Percentiles rank a stretch among this genome's conserved stretches.
These are phyloP conservation scores for Haematococcus lacustris DNA, from an alignment of 139 green algal species.

Conservation along the genomic window DNA sequence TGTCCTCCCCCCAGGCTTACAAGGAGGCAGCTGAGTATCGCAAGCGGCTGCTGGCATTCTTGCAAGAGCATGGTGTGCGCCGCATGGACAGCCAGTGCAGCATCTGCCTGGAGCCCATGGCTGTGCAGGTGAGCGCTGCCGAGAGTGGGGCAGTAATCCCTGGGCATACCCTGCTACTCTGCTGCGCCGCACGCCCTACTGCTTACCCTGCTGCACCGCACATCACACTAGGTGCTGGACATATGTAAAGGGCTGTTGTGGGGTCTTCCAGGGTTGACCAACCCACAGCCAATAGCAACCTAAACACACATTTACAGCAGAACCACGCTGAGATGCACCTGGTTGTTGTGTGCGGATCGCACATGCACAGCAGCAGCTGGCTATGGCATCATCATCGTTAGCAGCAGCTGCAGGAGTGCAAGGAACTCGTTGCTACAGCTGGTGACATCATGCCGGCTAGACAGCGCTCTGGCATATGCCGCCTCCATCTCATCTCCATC, in stretches of 20 bases:
- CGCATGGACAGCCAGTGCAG: slow-evolving; percentile 2
- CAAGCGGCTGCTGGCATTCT: slow-evolving; percentile 1
- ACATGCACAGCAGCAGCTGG: too few relatives aligned
- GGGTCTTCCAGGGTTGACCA: neutral
- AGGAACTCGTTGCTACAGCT: too few relatives aligned
- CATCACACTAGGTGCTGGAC: neutral
- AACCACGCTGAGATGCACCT: too few relatives aligned
- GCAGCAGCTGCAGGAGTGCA: too few relatives aligned
- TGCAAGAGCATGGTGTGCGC: slow-evolving; percentile 3
- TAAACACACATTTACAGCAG: neutral
- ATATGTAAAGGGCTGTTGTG: neutral
- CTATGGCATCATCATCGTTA: too few relatives aligned
- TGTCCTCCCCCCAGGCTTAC: neutral
- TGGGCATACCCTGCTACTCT: neutral
- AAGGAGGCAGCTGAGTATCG: slow-evolving; percentile 5
- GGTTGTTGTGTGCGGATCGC: too few relatives aligned
- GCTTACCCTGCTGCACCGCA: neutral
- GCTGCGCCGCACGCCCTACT: neutral
- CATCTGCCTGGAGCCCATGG: slow-evolving; percentile 11
- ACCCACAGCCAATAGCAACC: neutral
- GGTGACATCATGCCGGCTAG: too few relatives aligned
- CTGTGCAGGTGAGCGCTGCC: slow-evolving; percentile 5
- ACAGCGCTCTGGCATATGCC: too few relatives aligned
- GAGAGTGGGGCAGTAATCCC: neutral
- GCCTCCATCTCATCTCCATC: too few relatives aligned